These are phyloP conservation scores for Aspergillus proliferans DNA, from an alignment of 2,329 filamentous ascomycete genomes.

Conservation along the genomic window DNA sequence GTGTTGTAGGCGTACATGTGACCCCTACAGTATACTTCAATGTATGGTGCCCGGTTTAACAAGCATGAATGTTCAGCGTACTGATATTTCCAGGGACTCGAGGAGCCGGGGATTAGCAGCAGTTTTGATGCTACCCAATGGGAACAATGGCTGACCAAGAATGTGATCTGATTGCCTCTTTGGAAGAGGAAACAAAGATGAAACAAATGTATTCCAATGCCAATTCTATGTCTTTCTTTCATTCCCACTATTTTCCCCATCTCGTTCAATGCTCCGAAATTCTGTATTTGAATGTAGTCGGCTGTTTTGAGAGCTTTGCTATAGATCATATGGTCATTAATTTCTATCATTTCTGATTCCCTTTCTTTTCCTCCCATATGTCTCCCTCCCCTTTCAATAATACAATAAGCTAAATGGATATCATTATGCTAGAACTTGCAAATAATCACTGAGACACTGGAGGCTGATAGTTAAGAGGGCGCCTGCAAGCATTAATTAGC, in stretches of 20 bases:
- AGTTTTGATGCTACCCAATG: constrained; percentile 75
- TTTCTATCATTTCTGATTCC: neutral
- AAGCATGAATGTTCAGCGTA: constrained; percentile 2
- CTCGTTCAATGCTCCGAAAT: no score
- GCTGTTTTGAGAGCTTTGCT: no score
- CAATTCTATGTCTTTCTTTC: no score
- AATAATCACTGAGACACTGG: constrained; percentile 41
- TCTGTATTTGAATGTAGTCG: no score
- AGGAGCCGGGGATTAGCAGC: constrained; percentile 71
- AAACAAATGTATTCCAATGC: no score
- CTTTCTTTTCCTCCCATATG: neutral
- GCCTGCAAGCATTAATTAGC: constrained; percentile 45
- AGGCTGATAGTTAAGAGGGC: constrained; percentile 77
- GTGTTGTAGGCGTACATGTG: constrained; percentile 78
- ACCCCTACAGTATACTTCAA: constrained; percentile 87
- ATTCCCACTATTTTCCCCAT: no score
- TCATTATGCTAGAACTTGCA: neutral
- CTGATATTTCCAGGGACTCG: constrained; percentile 50
- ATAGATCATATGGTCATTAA: neutral
- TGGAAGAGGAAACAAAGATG: no score
- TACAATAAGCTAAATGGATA: neutral
- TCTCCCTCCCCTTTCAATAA: neutral
- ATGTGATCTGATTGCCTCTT: constrained; percentile 43
- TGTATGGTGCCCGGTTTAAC: constrained; percentile 33
- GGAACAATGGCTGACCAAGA: constrained; percentile 72